Evolutionary conservation across 2,329 filamentous ascomycete species (phyloP).

Genomic region (Verticillium longisporum): DNA sequence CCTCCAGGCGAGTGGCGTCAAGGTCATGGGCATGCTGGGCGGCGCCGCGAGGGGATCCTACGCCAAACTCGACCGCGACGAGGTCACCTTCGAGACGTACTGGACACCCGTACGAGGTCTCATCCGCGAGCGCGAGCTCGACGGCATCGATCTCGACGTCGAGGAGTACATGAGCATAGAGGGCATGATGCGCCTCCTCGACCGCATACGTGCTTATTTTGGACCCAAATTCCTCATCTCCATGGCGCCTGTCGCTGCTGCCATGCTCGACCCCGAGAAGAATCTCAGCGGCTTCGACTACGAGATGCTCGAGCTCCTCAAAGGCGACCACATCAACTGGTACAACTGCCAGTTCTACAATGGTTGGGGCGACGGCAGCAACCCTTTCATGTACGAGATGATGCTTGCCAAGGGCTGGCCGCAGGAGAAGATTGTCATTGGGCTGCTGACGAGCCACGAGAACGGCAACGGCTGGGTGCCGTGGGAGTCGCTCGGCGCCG

Average conservation of each 20-base stretch:
- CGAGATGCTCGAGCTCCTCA: slow-evolving; percentile 60
- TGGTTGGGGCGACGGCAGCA: slow-evolving; percentile 63
- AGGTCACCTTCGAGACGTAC: slow-evolving; percentile 62
- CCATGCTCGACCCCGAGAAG: slow-evolving; percentile 43
- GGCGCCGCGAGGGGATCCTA: slow-evolving; percentile 76
- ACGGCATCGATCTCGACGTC: slow-evolving; percentile 72
- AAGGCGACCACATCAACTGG: slow-evolving; percentile 64
- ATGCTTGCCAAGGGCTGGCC: slow-evolving; percentile 61
- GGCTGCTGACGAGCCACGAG: slow-evolving; percentile 69
- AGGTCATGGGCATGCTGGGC: slow-evolving; percentile 80
- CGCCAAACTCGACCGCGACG: slow-evolving; percentile 44
- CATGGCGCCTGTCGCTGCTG: slow-evolving; percentile 74
- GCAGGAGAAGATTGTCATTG: slow-evolving; percentile 67
- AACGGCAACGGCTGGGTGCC: slow-evolving; percentile 57
- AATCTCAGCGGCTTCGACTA: slow-evolving; percentile 83
- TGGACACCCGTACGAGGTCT: slow-evolving; percentile 63
- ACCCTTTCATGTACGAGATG: slow-evolving; percentile 39
- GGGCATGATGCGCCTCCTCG: slow-evolving; percentile 61
- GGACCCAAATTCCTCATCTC: slow-evolving; percentile 68
- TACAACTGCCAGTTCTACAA: slow-evolving; percentile 95
- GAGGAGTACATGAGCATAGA: slow-evolving; percentile 68
- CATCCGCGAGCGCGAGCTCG: slow-evolving; percentile 52
- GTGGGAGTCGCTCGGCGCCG: slow-evolving; percentile 37
- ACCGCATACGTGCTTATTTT: slow-evolving; percentile 62
- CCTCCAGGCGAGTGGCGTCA: slow-evolving; percentile 67